Base-by-base conservation (phyloP, 2,329 filamentous ascomycete species). In the Zymoseptoria crescenta region DNA sequence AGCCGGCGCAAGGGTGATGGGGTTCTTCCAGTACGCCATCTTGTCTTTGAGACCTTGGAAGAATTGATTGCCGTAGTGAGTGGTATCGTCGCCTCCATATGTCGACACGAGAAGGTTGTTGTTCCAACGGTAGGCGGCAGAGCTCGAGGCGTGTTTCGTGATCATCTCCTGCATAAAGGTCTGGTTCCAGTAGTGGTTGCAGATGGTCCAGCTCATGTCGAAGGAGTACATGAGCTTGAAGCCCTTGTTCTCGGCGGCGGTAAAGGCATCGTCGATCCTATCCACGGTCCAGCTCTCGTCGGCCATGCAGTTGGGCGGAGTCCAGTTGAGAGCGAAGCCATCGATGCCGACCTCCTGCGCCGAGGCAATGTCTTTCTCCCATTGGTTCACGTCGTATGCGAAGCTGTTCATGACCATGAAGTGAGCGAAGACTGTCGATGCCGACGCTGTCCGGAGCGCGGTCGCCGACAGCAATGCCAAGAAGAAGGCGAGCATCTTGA, bases 161-260 rank as follows among this genome's bases (percentile, higher is more conserved):
- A 75, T 67, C 56, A 70, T 68, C 24, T 67, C 63, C 35, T 69
- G 60, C 70, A 74, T 74, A 64, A 68, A 73, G 13, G 69, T 70
- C 62, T 66, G 64, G 67, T 74, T 74, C 73, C 73, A 75, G 66
- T 69, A 73, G 49, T 62, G 56, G 59, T 70, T 64, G 66, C 72
- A 74, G 16, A 63, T 57, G 54, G 64, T 65, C 60, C 70, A 73
- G 65, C 68, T 73, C 73, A 74, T 74, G 64, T 75, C 73, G 64
- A 75, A 75, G 20, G 73, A 74, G 61, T 70, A 68, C 61, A 73
- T 69, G 61, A 75, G 66, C 62, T 70, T 69, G 68, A 75, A 75
- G 60, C 68, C 67, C 55, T 68, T 62, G 35, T 64, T 51, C 59
- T 69, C 69, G 49, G 72, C 73, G 55, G 68, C 73, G 52, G 62